Evolutionary conservation across 305 asterid species (phyloP).

Genomic region (Coffea humblotiana): DNA sequence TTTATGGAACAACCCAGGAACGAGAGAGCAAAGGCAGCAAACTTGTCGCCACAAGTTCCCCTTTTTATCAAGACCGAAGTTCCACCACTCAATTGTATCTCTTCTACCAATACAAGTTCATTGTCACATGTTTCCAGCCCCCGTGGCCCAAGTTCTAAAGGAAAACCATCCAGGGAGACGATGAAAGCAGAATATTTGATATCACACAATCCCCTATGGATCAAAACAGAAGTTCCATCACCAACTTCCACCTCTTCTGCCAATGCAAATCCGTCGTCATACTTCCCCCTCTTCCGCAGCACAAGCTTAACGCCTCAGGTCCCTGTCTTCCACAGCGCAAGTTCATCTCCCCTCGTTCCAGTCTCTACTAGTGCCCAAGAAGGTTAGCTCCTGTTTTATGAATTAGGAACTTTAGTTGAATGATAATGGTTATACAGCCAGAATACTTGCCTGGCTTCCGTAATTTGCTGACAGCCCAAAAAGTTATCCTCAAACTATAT

Average conservation of each 20-base stretch:
- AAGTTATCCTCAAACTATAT: neutral
- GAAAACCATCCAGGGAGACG: neutral
- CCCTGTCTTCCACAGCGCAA: conserved; percentile 30
- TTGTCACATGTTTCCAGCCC: neutral
- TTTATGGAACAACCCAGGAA: neutral
- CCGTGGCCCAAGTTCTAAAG: neutral
- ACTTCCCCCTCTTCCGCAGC: conserved; percentile 18
- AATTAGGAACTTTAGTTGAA: neutral
- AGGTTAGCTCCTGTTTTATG: conserved; percentile 42
- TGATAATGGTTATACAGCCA: too few relatives aligned
- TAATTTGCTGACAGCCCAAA: neutral
- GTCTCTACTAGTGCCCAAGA: conserved; percentile 41
- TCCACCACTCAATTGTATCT: neutral
- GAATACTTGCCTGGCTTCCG: neutral
- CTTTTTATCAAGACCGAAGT: neutral
- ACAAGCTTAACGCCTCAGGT: conserved; percentile 28
- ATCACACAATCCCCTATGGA: neutral
- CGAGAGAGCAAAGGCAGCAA: neutral
- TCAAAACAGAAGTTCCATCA: conserved; percentile 6
- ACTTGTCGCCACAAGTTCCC: conserved; percentile 8
- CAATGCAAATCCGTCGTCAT: conserved; percentile 19
- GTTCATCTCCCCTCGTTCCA: conserved; percentile 50
- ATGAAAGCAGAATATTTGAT: neutral
- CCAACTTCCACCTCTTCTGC: conserved; percentile 3
- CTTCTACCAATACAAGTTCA: neutral